A percentile compares a stretch with the other conserved stretches of the same genome.
Conservation (phyloP, 2,329 filamentous ascomycete genomes). For the Cordyceps cicadae region DNA sequence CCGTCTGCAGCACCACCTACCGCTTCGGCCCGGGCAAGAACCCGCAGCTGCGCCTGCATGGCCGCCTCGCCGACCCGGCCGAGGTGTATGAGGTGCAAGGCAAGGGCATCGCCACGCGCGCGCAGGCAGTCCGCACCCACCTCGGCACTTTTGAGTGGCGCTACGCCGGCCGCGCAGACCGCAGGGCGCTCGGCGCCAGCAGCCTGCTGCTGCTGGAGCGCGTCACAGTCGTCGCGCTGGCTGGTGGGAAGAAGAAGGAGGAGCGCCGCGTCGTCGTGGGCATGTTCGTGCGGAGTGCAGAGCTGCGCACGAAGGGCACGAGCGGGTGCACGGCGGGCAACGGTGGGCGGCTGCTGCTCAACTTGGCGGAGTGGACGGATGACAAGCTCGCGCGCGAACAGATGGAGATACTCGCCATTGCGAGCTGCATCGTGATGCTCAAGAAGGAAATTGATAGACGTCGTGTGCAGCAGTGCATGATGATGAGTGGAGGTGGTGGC, state of each 20-base stretch:
- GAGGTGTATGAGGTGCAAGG: constrained; percentile 21
- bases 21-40: constrained; percentile 46
- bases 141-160: constrained; percentile 48
- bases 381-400: constrained; percentile 27
- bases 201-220: constrained; percentile 45
- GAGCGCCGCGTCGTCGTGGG: constrained; percentile 29
- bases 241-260: constrained; percentile 20
- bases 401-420: constrained; percentile 43
- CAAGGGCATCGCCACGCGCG: constrained; percentile 38
- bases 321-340: constrained; percentile 36
- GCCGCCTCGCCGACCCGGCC: constrained; percentile 6
- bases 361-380: constrained; percentile 29
- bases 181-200: constrained; percentile 30
- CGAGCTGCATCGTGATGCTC: constrained; percentile 52
- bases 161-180: constrained; percentile 42
- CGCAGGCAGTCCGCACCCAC: constrained; percentile 37
- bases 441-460: constrained; percentile 58
- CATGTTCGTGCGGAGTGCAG: constrained; percentile 34
- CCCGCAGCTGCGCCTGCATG: constrained; percentile 33
- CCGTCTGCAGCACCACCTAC: constrained; percentile 46
- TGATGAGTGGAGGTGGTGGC: constrained; percentile 28
- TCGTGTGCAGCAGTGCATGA: constrained; percentile 41
- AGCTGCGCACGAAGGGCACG: constrained; percentile 32
- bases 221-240: constrained; percentile 26
- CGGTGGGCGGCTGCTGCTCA: constrained; percentile 39